Percentiles rank a stretch among this genome's conserved stretches.
Evolutionary conservation across 2,329 filamentous ascomycete genomes (phyloP).

Genomic region (Exserohilum turcica): DNA sequence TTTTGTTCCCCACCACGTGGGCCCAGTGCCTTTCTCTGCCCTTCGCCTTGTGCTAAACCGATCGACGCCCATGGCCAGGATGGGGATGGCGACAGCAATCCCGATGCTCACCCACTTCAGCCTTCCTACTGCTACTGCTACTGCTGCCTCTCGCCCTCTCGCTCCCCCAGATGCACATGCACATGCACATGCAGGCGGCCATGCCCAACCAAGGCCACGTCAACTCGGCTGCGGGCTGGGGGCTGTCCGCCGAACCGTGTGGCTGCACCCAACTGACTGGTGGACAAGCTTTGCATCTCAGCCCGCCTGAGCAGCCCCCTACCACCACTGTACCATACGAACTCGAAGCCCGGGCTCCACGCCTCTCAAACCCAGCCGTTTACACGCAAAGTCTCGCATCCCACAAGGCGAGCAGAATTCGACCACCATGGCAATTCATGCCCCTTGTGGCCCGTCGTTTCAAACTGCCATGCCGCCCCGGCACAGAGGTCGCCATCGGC

Average conservation of each 20-base stretch:
- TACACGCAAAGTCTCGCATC: slow-evolving; percentile 5
- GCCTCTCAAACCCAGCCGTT: background rate
- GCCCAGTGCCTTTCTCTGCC: slow-evolving; percentile 10
- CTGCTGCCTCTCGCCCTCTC: too few species aligned
- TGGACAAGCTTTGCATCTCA: too few species aligned
- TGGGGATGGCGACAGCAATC: too few species aligned
- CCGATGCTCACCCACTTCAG: too few species aligned
- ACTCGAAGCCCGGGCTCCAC: too few species aligned
- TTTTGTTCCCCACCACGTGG: slow-evolving; percentile 12
- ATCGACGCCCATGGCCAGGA: slow-evolving; percentile 8
- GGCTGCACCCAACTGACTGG: background rate
- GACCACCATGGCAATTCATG: background rate
- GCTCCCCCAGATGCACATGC: too few species aligned
- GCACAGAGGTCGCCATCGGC: too few species aligned
- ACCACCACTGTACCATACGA: too few species aligned
- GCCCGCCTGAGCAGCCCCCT: too few species aligned
- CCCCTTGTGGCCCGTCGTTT: slow-evolving; percentile 2
- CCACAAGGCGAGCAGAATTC: slow-evolving; percentile 7
- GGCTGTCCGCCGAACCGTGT: slow-evolving; percentile 4
- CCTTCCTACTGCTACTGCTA: too few species aligned
- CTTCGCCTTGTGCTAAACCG: slow-evolving; percentile 6
- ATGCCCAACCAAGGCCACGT: slow-evolving; percentile 16
- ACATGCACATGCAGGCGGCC: too few species aligned
- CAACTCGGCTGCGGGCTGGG: slow-evolving; percentile 16
- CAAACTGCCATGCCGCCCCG: too few species aligned